phyloP scores from a whole-genome alignment of 495 filamentous ascomycete species.

The Cairneyella variabilis region DNA sequence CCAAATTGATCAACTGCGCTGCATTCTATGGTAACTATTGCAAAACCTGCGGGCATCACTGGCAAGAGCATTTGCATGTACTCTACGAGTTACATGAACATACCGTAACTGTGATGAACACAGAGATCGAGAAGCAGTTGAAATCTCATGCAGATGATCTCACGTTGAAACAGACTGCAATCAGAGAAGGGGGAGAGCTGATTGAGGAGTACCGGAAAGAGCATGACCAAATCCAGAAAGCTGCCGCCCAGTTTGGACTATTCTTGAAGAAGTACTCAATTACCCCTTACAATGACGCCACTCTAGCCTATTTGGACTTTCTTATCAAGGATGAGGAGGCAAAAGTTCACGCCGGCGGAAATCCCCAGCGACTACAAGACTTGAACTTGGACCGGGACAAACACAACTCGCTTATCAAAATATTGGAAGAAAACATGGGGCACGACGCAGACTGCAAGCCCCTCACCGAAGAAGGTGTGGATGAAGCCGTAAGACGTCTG shows the following conservation, averaged over 20 bases:
- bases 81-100: constrained; percentile 25
- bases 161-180: constrained; percentile 20
- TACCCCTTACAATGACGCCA: constrained; percentile 36
- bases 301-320: constrained; percentile 33
- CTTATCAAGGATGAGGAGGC: constrained; percentile 17
- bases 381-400: constrained; percentile 4
- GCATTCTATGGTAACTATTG: constrained; percentile 22
- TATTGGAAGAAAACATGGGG: constrained; percentile 17
- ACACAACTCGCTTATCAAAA: constrained; percentile 13
- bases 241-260: constrained; percentile 33
- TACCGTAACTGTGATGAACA: constrained; percentile 22
- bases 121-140: constrained; percentile 22
- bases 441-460: constrained; percentile 4
- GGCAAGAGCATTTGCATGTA: constrained; percentile 34
- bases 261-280: constrained; percentile 37
- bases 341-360: constrained; percentile 13
- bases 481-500: constrained; percentile 17
- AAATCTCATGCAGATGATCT: constrained; percentile 22
- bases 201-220: constrained; percentile 32
- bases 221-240: constrained; percentile 29
- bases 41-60: constrained; percentile 28
- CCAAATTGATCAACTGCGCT: constrained; percentile 18
- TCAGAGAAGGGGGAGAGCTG: constrained; percentile 13
- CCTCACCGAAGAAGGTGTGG: constrained; percentile 17
- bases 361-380: constrained; percentile 5